Conservation (phyloP, 2,329 filamentous ascomycete genomes). For the Colletotrichum truncatum region DNA sequence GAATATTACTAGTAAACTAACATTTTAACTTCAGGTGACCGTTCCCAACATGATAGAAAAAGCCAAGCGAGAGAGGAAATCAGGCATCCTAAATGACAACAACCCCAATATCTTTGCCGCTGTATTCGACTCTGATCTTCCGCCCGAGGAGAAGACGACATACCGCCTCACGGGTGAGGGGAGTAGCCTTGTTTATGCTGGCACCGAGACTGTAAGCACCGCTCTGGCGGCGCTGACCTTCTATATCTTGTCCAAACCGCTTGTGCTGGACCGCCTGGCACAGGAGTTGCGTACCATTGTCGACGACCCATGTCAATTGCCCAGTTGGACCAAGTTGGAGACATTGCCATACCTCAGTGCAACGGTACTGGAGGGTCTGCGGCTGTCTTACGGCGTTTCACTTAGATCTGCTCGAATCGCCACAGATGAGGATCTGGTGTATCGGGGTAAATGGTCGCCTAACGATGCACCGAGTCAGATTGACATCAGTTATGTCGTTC, state of each 20-base stretch:
- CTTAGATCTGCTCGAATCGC: constrained; percentile 25
- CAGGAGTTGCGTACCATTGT: constrained; percentile 36
- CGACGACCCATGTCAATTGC: constrained; percentile 31
- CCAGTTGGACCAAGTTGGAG: constrained; percentile 41
- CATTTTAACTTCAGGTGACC: too few species aligned
- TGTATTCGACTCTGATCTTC: constrained; percentile 42
- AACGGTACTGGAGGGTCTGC: constrained; percentile 32
- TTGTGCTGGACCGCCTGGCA: constrained; percentile 31
- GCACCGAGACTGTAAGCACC: constrained; percentile 44
- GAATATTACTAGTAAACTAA: too few species aligned
- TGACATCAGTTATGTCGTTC: constrained; percentile 20
- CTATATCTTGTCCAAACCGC: constrained; percentile 36
- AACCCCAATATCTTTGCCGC: constrained; percentile 23
- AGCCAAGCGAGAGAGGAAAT: neutral
- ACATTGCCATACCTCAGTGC: constrained; percentile 46
- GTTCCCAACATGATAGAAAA: constrained; percentile 4
- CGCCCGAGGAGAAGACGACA: constrained; percentile 44
- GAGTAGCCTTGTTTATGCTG: constrained; percentile 45
- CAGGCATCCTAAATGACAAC: neutral
- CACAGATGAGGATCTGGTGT: constrained; percentile 33
- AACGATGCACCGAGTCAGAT: neutral
- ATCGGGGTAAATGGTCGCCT: constrained; percentile 26
- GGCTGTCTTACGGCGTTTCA: constrained; percentile 30
- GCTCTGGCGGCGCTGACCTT: constrained; percentile 36
- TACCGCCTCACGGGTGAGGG: constrained; percentile 48